Percentiles rank a stretch among this genome's conserved stretches.
Conservation (phyloP, 108 stramenopile genomes). For the Nannochloropsis granulata region DNA sequence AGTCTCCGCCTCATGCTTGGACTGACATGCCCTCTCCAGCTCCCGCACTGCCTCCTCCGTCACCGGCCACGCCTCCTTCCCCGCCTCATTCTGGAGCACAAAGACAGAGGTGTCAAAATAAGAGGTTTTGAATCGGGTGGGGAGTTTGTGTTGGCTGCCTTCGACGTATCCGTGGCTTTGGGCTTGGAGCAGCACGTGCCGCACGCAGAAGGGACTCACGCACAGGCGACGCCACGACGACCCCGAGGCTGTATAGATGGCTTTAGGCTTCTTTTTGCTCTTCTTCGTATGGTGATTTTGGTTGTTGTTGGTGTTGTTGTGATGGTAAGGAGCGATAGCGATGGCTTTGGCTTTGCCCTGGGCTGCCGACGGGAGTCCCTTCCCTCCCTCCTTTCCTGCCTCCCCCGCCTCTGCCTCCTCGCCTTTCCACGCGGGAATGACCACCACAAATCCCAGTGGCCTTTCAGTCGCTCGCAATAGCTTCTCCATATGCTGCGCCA, state of each 20-base stretch:
- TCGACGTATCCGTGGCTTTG: constrained; percentile 58
- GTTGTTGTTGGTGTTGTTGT: no score
- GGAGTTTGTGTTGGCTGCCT: constrained; percentile 56
- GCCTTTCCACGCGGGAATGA: constrained; percentile 73
- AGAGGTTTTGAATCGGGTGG: constrained; percentile 43
- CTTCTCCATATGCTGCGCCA: constrained; percentile 47
- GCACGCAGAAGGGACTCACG: constrained; percentile 36
- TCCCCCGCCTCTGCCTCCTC: constrained; percentile 8
- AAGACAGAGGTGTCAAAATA: constrained; percentile 65
- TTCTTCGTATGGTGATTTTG: not conserved
- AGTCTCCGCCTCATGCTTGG: not conserved
- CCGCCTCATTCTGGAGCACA: constrained; percentile 54
- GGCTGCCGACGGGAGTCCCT: not conserved
- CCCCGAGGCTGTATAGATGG: constrained; percentile 1
- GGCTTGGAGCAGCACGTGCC: constrained; percentile 47
- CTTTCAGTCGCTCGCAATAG: constrained; percentile 3
- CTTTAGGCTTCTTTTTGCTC: not conserved
- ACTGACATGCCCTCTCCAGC: not conserved
- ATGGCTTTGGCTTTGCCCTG: not conserved
- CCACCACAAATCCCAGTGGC: constrained; percentile 58
- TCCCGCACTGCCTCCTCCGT: not conserved
- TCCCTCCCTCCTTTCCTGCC: not conserved
- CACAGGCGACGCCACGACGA: constrained; percentile 47
- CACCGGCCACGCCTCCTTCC: constrained; percentile 1
- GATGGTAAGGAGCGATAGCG: not conserved